Percentiles rank a stretch among this genome's conserved stretches.
These are phyloP conservation scores for Coemansia sp. DNA, from an alignment of 192 early-diverging fungal species.

Conservation along the genomic window DNA sequence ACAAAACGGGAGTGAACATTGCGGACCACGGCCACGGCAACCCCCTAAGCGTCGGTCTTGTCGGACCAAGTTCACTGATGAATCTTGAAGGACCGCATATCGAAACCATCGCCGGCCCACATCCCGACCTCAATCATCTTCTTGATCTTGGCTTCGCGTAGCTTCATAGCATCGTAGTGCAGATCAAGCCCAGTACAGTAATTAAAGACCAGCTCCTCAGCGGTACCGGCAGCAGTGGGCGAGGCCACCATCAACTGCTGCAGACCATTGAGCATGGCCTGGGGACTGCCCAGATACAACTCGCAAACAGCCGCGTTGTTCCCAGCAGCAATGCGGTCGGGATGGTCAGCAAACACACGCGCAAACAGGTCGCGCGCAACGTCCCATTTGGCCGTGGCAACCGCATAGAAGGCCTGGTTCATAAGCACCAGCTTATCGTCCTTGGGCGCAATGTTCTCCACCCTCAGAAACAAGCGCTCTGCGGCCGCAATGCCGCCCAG, in stretches of 20 bases:
- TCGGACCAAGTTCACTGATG: conserved; percentile 2
- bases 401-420: conserved; percentile 45
- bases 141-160: conserved; percentile 37
- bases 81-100: conserved; percentile 32
- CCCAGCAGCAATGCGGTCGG: conserved; percentile 26
- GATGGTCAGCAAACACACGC: not conserved
- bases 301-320: conserved; percentile 48
- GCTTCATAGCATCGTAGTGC: conserved; percentile 32
- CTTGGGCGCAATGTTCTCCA: conserved; percentile 12
- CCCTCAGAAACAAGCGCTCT: conserved; percentile 21
- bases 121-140: conserved; percentile 46
- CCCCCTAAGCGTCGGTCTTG: too few relatives aligned
- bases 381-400: conserved; percentile 39
- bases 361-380: conserved; percentile 29
- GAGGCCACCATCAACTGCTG: conserved; percentile 29
- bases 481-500: conserved; percentile 32
- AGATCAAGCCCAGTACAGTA: conserved; percentile 52
- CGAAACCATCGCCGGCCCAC: conserved; percentile 51
- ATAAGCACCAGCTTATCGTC: conserved; percentile 27
- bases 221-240: conserved; percentile 37
- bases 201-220: conserved; percentile 45
- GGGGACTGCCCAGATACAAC: conserved; percentile 44
- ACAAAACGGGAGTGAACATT: too few relatives aligned
- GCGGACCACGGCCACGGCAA: too few relatives aligned
- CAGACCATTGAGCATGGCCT: conserved; percentile 34